Percentiles rank a stretch among this genome's conserved stretches.
Evolutionary conservation across 495 filamentous ascomycete genomes (phyloP).

Genomic region (Podospora australis): DNA sequence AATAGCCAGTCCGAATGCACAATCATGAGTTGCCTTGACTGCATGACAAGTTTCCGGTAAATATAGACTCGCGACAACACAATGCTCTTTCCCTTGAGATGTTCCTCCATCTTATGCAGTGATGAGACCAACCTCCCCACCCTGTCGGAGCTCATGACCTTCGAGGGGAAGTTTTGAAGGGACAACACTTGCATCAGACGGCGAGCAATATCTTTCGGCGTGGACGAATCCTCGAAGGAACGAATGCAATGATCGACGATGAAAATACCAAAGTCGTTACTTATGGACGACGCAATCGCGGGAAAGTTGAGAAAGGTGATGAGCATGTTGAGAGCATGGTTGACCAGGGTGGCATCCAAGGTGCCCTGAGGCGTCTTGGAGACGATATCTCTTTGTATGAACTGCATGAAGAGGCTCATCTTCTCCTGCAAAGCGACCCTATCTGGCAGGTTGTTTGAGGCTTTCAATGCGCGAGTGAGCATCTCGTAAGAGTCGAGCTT

Average conservation of each 20-base stretch:
- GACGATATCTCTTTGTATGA: slow-evolving; percentile 70
- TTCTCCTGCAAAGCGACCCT: slow-evolving; percentile 65
- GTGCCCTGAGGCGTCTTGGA: slow-evolving; percentile 45
- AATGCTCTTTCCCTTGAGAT: slow-evolving; percentile 70
- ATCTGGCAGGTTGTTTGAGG: slow-evolving; percentile 70
- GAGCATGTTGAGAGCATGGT: slow-evolving; percentile 69
- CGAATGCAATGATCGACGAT: slow-evolving; percentile 72
- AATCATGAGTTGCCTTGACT: slow-evolving; percentile 61
- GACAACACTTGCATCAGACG: slow-evolving; percentile 72
- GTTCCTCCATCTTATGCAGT: slow-evolving; percentile 64
- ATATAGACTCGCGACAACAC: slow-evolving; percentile 64
- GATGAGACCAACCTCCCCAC: slow-evolving; percentile 59
- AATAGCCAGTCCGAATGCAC: slow-evolving; percentile 65
- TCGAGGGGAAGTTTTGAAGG: slow-evolving; percentile 67
- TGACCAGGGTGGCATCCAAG: slow-evolving; percentile 57
- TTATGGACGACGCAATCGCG: slow-evolving; percentile 54
- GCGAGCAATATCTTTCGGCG: slow-evolving; percentile 69
- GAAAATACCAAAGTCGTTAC: slow-evolving; percentile 71
- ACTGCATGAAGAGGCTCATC: slow-evolving; percentile 65
- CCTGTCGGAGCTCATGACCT: slow-evolving; percentile 63
- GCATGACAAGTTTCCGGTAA: slow-evolving; percentile 66
- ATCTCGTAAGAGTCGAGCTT: slow-evolving; percentile 83
- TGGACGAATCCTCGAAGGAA: slow-evolving; percentile 46
- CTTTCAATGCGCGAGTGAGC: slow-evolving; percentile 65
- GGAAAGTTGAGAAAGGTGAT: slow-evolving; percentile 64